Evolutionary conservation across 495 filamentous ascomycete genomes (phyloP).

Genomic region (Collariella sp.): DNA sequence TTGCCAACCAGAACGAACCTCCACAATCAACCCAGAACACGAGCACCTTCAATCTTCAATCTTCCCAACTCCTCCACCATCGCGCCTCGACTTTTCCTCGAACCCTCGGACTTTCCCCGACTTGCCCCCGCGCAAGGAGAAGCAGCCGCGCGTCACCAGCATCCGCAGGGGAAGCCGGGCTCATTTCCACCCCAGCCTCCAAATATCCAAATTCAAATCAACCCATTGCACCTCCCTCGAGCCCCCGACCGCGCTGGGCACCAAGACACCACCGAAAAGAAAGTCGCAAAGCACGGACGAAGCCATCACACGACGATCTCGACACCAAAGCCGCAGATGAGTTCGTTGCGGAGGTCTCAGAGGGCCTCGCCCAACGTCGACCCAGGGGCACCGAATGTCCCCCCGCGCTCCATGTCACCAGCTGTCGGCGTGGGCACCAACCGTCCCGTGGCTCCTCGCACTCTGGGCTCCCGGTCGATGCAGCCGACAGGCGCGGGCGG

Average conservation of each 20-base stretch:
- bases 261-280: not conserved
- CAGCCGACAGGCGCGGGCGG: conserved; percentile 14
- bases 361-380: conserved; percentile 45
- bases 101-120: no score
- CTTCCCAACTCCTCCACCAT: no score
- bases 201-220: not conserved
- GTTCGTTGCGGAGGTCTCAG: conserved; percentile 33
- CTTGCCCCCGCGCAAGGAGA: no score
- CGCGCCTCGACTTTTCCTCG: no score
- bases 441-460: conserved; percentile 34
- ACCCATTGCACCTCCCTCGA: not conserved
- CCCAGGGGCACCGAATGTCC: conserved; percentile 33
- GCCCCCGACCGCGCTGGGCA: not conserved
- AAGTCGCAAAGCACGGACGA: not conserved
- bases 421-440: conserved; percentile 30
- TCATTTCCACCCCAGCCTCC: not conserved
- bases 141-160: no score
- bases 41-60: no score
- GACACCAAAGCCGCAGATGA: conserved; percentile 25
- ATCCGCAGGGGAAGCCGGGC: no score
- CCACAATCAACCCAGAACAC: no score
- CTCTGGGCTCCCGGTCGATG: conserved; percentile 31
- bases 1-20: no score
- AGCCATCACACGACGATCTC: not conserved
- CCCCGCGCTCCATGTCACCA: conserved; percentile 36